phyloP scores from a whole-genome alignment of 2,329 filamentous ascomycete genomes.

The Lachnellula hyalina region DNA sequence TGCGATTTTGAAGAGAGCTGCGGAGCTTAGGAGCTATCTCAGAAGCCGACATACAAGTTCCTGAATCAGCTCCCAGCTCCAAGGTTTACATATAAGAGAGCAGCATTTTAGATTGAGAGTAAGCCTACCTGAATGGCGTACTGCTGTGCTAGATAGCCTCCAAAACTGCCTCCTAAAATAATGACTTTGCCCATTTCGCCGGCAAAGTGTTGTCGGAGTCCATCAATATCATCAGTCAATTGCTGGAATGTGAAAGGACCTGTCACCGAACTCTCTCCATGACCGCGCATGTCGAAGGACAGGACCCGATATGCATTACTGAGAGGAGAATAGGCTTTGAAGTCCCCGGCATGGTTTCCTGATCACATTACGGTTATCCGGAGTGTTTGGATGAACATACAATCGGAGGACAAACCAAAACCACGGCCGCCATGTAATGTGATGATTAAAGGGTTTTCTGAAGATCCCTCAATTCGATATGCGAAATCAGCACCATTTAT shows the following conservation, averaged over 20 bases:
- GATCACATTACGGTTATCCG: slow-evolving; percentile 24
- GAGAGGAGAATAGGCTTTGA: slow-evolving; percentile 30
- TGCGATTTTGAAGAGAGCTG: too few relatives aligned
- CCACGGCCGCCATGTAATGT: slow-evolving; percentile 36
- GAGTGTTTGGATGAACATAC: too few relatives aligned
- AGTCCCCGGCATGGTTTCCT: slow-evolving; percentile 29
- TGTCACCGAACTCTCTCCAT: slow-evolving; percentile 33
- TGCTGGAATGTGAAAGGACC: slow-evolving; percentile 34
- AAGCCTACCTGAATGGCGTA: slow-evolving; percentile 30
- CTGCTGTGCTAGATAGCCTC: slow-evolving; percentile 36
- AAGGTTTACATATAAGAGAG: too few relatives aligned
- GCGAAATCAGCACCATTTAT: slow-evolving; percentile 34
- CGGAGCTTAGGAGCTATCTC: too few relatives aligned
- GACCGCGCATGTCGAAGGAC: slow-evolving; percentile 35
- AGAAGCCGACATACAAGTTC: too few relatives aligned
- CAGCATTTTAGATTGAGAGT: too few relatives aligned
- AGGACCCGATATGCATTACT: slow-evolving; percentile 28
- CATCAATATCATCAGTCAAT: slow-evolving; percentile 36
- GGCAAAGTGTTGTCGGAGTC: slow-evolving; percentile 29
- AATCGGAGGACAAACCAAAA: slow-evolving; percentile 25
- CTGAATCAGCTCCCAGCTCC: too few relatives aligned
- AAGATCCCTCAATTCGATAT: slow-evolving; percentile 30
- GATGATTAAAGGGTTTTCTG: slow-evolving; percentile 32
- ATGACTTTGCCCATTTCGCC: slow-evolving; percentile 25
- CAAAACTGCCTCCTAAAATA: slow-evolving; percentile 37